phyloP scores from a whole-genome alignment of 192 early-diverging fungal species.

The Backusella circina region DNA sequence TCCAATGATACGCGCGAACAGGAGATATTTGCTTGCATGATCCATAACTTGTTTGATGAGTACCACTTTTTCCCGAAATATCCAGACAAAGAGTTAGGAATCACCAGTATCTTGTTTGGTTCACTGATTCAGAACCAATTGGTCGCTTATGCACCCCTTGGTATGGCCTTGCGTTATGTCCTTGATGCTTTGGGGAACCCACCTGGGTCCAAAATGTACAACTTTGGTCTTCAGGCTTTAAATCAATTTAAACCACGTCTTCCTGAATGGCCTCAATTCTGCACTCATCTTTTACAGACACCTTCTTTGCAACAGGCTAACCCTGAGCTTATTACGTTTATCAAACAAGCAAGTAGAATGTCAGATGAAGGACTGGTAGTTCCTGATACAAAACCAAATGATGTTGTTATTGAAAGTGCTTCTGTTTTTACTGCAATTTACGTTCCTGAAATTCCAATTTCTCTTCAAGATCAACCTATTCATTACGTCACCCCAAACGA shows the following conservation, averaged over 20 bases:
- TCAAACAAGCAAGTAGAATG: constrained; percentile 46
- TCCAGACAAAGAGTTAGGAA: constrained; percentile 85
- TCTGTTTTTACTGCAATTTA: constrained; percentile 21
- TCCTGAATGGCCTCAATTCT: constrained; percentile 89
- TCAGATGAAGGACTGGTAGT: not conserved
- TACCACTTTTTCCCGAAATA: constrained; percentile 93
- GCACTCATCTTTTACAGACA: constrained; percentile 79
- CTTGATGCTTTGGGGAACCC: constrained; percentile 82
- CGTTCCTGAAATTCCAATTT: constrained; percentile 8
- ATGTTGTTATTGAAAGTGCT: not conserved
- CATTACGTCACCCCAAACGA: constrained; percentile 52
- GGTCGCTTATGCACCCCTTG: constrained; percentile 72
- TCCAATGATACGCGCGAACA: constrained; percentile 72
- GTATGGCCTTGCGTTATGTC: constrained; percentile 88
- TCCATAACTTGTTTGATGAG: constrained; percentile 94
- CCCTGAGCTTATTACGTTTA: constrained; percentile 68
- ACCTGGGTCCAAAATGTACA: constrained; percentile 77
- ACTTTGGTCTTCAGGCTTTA: constrained; percentile 87
- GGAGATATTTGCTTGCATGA: constrained; percentile 86
- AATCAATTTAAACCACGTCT: constrained; percentile 80
- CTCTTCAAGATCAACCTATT: not conserved
- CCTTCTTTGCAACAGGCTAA: constrained; percentile 73
- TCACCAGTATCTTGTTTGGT: constrained; percentile 91
- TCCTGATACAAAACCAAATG: not conserved
- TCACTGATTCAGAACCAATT: constrained; percentile 86